These are phyloP conservation scores for Zymoseptoria ardabiliae DNA, from an alignment of 2,329 filamentous ascomycete genomes.

Conservation along the genomic window DNA sequence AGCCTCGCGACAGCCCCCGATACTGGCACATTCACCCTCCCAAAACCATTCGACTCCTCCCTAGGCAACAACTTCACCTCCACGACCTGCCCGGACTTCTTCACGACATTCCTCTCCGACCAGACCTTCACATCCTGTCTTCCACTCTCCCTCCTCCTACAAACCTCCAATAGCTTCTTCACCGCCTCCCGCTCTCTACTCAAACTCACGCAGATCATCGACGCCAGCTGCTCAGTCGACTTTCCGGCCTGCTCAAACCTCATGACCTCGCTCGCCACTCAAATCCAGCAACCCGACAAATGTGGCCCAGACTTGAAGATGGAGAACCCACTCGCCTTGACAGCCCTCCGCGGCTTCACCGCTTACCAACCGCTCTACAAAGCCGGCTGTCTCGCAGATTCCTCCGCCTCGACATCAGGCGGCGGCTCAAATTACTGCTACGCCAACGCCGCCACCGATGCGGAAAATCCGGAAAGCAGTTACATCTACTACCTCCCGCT, in stretches of 20 bases:
- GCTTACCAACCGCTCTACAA: constrained; percentile 73
- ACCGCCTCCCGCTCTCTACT: constrained; percentile 63
- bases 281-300: constrained; percentile 55
- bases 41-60: constrained; percentile 41
- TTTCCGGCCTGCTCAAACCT: constrained; percentile 56
- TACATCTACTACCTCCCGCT: constrained; percentile 84
- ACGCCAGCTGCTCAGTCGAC: constrained; percentile 67
- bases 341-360: constrained; percentile 67
- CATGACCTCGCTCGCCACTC: constrained; percentile 57
- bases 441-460: constrained; percentile 74
- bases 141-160: constrained; percentile 75
- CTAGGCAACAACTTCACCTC: constrained; percentile 47
- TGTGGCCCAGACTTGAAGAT: constrained; percentile 65
- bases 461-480: constrained; percentile 59
- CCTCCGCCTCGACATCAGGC: constrained; percentile 24
- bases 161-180: constrained; percentile 84
- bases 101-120: constrained; percentile 59
- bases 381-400: constrained; percentile 69
- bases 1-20: constrained; percentile 16
- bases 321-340: constrained; percentile 62
- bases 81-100: constrained; percentile 56
- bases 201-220: constrained; percentile 68
- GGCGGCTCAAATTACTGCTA: constrained; percentile 58
- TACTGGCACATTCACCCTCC: constrained; percentile 24
- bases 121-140: constrained; percentile 65